A percentile compares a stretch with the other conserved stretches of the same genome.
These are phyloP conservation scores for Rubia balearica DNA, from an alignment of 305 asterid genomes.

Conservation along the genomic window DNA sequence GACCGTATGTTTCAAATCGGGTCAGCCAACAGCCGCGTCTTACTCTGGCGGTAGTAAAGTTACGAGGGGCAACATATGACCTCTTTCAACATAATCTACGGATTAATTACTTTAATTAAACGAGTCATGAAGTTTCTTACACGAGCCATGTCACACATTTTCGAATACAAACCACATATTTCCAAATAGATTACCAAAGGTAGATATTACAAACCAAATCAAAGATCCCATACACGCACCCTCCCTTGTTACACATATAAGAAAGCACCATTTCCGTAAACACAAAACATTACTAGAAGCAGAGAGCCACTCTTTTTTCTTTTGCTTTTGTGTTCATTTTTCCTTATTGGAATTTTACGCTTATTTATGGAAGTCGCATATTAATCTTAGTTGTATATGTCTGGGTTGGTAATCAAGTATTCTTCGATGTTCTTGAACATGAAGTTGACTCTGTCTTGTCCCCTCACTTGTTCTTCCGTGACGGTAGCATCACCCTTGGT, in stretches of 20 bases:
- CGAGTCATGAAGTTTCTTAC: too few relatives aligned
- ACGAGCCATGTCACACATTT: background rate
- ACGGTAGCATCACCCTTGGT: background rate
- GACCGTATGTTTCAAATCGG: too few relatives aligned
- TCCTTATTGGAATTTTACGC: background rate
- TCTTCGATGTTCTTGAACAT: conserved; percentile 2
- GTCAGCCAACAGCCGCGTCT: too few relatives aligned
- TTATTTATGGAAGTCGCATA: background rate
- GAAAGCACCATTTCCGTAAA: background rate
- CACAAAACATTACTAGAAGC: background rate
- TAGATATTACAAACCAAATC: background rate
- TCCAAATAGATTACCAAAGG: background rate
- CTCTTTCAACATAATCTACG: conserved; percentile 11
- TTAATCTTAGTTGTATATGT: background rate
- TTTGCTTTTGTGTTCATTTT: background rate
- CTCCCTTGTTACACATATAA: background rate
- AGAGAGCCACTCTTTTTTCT: background rate
- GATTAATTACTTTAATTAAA: too few relatives aligned
- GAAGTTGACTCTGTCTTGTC: background rate
- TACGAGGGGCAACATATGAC: too few relatives aligned
- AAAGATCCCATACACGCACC: background rate
- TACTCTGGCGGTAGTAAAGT: too few relatives aligned
- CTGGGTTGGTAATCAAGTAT: background rate
- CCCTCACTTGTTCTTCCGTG: background rate
- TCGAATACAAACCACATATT: background rate